Conservation (phyloP, 768 basidiomycete genomes). For the Phanerodontia chrysosporium region DNA sequence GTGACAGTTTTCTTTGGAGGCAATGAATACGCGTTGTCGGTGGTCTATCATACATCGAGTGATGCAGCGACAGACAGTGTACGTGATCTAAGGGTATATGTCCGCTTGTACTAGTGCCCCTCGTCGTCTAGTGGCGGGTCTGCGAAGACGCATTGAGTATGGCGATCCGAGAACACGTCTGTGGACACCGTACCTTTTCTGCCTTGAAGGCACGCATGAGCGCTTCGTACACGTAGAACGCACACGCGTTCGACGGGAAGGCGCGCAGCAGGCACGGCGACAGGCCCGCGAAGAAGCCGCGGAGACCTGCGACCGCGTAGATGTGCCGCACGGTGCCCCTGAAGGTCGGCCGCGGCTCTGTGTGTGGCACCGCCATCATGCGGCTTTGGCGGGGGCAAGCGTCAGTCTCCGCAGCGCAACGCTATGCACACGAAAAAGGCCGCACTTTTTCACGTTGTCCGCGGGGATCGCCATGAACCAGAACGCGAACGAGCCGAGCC, state of each 20-base stretch:
- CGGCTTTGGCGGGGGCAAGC: conserved; percentile 42
- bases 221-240: conserved; percentile 76
- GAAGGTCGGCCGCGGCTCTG: conserved; percentile 41
- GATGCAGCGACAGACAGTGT: neutral
- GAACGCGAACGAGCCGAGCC: conserved; percentile 56
- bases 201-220: conserved; percentile 62
- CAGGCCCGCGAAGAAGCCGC: conserved; percentile 63
- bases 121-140: conserved; percentile 35
- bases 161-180: neutral
- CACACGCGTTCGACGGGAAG: conserved; percentile 77
- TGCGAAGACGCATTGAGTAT: conserved; percentile 18
- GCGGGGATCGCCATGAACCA: conserved; percentile 70
- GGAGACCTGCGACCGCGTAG: conserved; percentile 44
- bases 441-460: conserved; percentile 83
- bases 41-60: neutral
- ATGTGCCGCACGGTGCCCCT: conserved; percentile 48
- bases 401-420: neutral
- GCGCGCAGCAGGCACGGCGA: conserved; percentile 66
- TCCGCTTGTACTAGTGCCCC: neutral
- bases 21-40: neutral
- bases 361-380: conserved; percentile 55
- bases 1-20: neutral
- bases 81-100: neutral
- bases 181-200: conserved; percentile 45
- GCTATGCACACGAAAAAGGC: conserved; percentile 17